These are phyloP conservation scores for Cetraspora pellucida DNA, from an alignment of 192 early-diverging fungal species.

Conservation along the genomic window DNA sequence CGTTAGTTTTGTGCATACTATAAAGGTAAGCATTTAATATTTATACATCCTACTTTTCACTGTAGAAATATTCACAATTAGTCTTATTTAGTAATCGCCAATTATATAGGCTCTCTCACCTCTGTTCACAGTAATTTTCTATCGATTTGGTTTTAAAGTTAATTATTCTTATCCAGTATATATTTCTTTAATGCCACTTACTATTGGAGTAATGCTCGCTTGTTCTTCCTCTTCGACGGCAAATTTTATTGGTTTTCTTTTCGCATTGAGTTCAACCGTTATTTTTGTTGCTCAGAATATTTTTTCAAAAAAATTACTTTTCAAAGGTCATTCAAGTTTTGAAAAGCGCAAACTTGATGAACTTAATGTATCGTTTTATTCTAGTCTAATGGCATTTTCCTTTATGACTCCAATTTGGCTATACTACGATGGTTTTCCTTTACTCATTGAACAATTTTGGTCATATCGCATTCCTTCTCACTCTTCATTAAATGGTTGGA, in stretches of 20 bases:
- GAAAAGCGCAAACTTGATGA: constrained; percentile 76
- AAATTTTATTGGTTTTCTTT: constrained; percentile 72
- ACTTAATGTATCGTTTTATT: constrained; percentile 85
- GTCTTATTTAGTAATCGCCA: background rate
- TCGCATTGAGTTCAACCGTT: constrained; percentile 72
- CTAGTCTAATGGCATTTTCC: constrained; percentile 68
- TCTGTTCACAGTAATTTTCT: constrained; percentile 82
- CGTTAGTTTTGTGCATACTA: constrained; percentile 84
- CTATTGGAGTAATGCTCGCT: constrained; percentile 87
- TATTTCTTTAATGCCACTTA: constrained; percentile 74
- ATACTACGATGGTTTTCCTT: constrained; percentile 65
- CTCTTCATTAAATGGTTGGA: constrained; percentile 33
- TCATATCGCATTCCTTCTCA: no score
- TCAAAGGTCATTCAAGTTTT: constrained; percentile 38
- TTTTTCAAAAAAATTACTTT: constrained; percentile 79
- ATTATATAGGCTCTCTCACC: constrained; percentile 73
- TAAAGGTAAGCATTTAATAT: constrained; percentile 66
- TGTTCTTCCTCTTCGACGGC: constrained; percentile 72
- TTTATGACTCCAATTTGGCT: constrained; percentile 84
- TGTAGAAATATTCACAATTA: background rate
- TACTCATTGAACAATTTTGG: constrained; percentile 35
- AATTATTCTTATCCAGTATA: constrained; percentile 75
- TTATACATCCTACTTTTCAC: background rate
- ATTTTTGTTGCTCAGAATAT: constrained; percentile 90
- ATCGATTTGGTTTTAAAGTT: constrained; percentile 69